Evolutionary conservation across 345 rosid species (phyloP), one percentile per base, ranked within the genome.

Genomic region (Hevea brasiliensis): DNA sequence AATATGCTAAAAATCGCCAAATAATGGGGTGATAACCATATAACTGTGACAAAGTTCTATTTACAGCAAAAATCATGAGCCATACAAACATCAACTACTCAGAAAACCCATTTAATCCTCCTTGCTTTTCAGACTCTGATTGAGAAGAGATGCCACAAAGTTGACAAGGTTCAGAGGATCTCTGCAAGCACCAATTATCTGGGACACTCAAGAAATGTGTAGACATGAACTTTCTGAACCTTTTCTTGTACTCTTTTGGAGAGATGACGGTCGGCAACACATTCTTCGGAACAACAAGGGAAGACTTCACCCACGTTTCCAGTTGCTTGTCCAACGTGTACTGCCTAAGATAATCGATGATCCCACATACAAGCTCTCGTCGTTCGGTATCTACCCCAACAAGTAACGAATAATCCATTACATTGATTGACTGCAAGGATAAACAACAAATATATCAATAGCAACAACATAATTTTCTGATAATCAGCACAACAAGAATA

Each of bases 241-340:
- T 84, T 50, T 88, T 90, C 86, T 95, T 95, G 81, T 95, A 95
- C 72, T 95, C 99, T 55, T 60, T 88, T 0, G 99, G 98, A 70
- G 97, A 92, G 48, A 95, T 91, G 17, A 95, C 90, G 20, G 99
- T 95, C 0, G 99, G 99, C 76, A 77, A 78, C 21, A 87, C 76
- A 68, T 95, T 95, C 87, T 77, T 90, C 2, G 99, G 96, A 27
- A 90, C 92, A 59, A 88, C 93, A 32, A 95, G 84, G 6, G 99
- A 93, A 60, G 96, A 84, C 83, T 95, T 95, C 44, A 90, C 99
- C 99, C 97, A 95, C 18, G 99, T 93, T 84, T 95, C 99, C 6
- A 93, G 76, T 50, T 92, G 98, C 75, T 95, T 95, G 86, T 95
- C 99, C 98, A 92, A 95, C 20, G 99, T 95, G 77, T 91, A 95